Conservation (phyloP, 495 filamentous ascomycete genomes). For the Cryomyces minteri region DNA sequence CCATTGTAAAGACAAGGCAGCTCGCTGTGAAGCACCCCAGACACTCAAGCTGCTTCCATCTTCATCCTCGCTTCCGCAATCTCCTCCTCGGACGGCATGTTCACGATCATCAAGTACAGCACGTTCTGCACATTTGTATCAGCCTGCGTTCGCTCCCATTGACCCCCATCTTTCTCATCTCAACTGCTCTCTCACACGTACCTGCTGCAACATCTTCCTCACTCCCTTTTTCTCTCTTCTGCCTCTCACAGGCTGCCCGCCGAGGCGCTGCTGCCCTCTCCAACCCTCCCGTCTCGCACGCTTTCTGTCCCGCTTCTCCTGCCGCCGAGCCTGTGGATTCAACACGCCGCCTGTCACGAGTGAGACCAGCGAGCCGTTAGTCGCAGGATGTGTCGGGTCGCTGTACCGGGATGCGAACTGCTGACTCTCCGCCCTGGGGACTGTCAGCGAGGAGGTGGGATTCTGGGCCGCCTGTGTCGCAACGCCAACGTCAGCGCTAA, state of each 20-base stretch:
- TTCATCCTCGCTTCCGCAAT: too few relatives aligned
- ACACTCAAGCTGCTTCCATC: too few relatives aligned
- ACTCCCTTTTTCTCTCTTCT: not conserved
- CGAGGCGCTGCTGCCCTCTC: not conserved
- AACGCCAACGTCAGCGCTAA: too few relatives aligned
- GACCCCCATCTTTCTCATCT: not conserved
- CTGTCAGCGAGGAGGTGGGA: slow-evolving; percentile 5
- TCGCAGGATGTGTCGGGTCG: slow-evolving; percentile 34
- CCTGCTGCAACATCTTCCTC: not conserved
- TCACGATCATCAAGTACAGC: slow-evolving; percentile 17
- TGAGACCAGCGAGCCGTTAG: slow-evolving; percentile 20
- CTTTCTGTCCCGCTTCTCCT: not conserved
- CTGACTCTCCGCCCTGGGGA: slow-evolving; percentile 1
- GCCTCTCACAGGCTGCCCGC: not conserved
- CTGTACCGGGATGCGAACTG: slow-evolving; percentile 31
- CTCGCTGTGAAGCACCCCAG: too few relatives aligned
- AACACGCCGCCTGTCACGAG: slow-evolving; percentile 21
- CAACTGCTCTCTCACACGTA: too few relatives aligned
- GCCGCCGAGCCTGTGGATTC: not conserved
- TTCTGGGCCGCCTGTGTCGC: slow-evolving; percentile 2
- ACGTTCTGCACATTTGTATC: slow-evolving; percentile 6
- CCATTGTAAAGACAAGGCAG: too few relatives aligned
- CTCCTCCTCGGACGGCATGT: slow-evolving; percentile 14
- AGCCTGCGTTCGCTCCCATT: not conserved
- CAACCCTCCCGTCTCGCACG: too few relatives aligned